Evolutionary conservation across 179 eudicot genomes (phyloP).

Genomic region (Silene noctiflora): DNA sequence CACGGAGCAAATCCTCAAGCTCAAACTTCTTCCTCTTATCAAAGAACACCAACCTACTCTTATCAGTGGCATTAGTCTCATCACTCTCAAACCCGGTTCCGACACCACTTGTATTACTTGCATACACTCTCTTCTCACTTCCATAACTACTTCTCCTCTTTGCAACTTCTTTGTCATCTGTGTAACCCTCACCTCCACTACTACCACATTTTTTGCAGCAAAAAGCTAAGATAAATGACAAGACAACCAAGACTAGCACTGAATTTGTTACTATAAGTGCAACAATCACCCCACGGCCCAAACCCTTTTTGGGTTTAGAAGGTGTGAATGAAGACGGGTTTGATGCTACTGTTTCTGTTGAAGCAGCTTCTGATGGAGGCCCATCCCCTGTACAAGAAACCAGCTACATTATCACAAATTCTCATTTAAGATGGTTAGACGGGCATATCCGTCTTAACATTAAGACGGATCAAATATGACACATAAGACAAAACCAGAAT

Average conservation of each 20-base stretch:
- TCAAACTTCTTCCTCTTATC: constrained; percentile 76
- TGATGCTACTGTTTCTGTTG: constrained; percentile 56
- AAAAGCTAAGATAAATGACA: constrained; percentile 40
- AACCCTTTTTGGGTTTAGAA: constrained; percentile 31
- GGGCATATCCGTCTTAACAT: too few species aligned
- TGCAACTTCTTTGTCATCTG: constrained; percentile 43
- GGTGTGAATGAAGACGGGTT: constrained; percentile 55
- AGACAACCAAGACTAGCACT: constrained; percentile 40
- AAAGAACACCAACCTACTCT: constrained; percentile 69
- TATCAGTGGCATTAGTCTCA: constrained; percentile 52
- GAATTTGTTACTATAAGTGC: constrained; percentile 48
- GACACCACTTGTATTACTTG: constrained; percentile 36
- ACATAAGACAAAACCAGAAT: too few species aligned
- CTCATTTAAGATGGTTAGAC: too few species aligned
- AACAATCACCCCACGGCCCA: constrained; percentile 45
- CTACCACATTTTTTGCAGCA: constrained; percentile 47
- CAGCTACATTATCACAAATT: background rate
- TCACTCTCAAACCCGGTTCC: constrained; percentile 50
- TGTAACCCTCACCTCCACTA: constrained; percentile 25
- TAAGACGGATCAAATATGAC: too few species aligned
- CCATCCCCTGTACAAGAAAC: constrained; percentile 13
- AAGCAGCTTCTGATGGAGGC: constrained; percentile 34
- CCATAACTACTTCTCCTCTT: constrained; percentile 57
- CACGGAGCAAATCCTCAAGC: constrained; percentile 81
- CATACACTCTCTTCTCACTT: constrained; percentile 61